Conservation (phyloP, 2,329 filamentous ascomycete genomes). For the Albophoma yamanashiensis region DNA sequence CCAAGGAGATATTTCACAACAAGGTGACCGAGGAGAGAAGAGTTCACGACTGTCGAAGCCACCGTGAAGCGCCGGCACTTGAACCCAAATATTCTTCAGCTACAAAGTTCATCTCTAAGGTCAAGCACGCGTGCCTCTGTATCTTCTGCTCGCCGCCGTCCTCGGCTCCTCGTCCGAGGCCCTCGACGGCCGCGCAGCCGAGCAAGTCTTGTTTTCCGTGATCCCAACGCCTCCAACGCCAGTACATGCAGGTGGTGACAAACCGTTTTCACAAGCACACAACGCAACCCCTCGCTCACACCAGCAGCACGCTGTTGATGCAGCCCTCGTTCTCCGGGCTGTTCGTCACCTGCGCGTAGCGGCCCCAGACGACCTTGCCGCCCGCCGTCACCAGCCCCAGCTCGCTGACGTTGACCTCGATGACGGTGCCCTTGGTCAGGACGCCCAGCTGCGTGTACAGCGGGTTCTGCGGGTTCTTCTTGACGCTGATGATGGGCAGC, state of each 20-base stretch:
- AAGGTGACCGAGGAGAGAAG: too few relatives aligned
- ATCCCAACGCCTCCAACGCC: constrained; percentile 15
- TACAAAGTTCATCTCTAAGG: background rate
- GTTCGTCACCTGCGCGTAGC: constrained; percentile 51
- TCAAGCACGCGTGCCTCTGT: background rate
- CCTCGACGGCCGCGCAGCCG: background rate
- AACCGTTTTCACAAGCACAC: background rate
- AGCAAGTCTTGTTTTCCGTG: background rate
- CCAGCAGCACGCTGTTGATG: constrained; percentile 28
- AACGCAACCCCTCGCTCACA: constrained; percentile 11
- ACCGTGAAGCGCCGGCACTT: background rate
- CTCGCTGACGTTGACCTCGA: constrained; percentile 91
- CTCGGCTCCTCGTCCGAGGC: background rate
- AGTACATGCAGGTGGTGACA: constrained; percentile 12
- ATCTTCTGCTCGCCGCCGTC: background rate
- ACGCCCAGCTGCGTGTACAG: constrained; percentile 91
- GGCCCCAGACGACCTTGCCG: constrained; percentile 89
- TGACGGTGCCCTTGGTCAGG: constrained; percentile 65
- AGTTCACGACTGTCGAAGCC: too few relatives aligned
- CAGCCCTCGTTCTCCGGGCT: constrained; percentile 37
- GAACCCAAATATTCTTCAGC: background rate
- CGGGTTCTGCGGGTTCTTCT: constrained; percentile 67
- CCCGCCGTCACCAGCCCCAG: constrained; percentile 81
- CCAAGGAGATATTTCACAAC: too few relatives aligned
- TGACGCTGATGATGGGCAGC: constrained; percentile 61